Base-by-base conservation (phyloP, 129 eudicot species). In the Kitagawia praeruptora region DNA sequence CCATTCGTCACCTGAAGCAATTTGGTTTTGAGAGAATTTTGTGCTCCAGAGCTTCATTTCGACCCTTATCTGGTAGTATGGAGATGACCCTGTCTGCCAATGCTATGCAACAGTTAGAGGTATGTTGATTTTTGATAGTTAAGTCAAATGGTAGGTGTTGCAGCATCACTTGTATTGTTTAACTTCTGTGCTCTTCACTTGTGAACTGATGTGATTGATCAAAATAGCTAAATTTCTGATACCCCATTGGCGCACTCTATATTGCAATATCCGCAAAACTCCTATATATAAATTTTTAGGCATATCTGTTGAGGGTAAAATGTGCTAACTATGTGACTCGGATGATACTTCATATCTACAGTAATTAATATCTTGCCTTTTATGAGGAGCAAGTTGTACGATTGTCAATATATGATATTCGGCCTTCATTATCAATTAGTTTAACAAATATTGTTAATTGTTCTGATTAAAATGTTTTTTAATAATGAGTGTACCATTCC, bases 1-100 rank as follows among this genome's bases (percentile, higher is more conserved):
- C 87, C 70, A 79, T 87, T 78, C 87, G 83, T 70, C 97, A 95
- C 84, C 83, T 95, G 48, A 95, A 92, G 87, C 99, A 90, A 89
- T 95, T 95, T 82, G 99, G 99, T 54, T 78, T 92, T 25, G 99
- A 95, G 79, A 87, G 89, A 78, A 89, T 92, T 81, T 44, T 95
- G 38, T 85, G 94, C 61, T 80, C 87, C 82, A 94, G 89, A 76
- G 97, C 97, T 92, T 92, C 99, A 48, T 90, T 95, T 86, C 88
- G 93, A 69, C 91, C 99, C 48, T 81, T 88, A 53, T 87, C 96
- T 38, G 81, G 87, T 82, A 86, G 80, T 83, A 84, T 83, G 84
- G 97, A 92, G 86, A 92, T 95, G 93, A 83, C 78, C 53, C 91
- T 95, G 73, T 90, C 99, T 72, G 97, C 99, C 78, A 95, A 95